Base-by-base conservation (phyloP, 1,139 yeast species). In the Geotrichum klebahnii region DNA sequence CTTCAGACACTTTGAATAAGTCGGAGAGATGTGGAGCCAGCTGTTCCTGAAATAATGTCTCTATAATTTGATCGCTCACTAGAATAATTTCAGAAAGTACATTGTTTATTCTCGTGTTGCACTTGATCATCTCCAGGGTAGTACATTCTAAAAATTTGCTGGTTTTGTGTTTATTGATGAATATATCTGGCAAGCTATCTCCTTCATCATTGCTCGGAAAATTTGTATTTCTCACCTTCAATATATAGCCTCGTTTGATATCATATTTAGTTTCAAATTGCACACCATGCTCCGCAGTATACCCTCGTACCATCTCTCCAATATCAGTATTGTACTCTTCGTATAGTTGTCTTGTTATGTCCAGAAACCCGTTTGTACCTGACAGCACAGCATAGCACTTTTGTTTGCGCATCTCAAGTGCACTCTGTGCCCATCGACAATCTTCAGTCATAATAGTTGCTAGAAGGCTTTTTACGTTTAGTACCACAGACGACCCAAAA, bases 301-400 rank as follows among this genome's bases (percentile, higher is more conserved):
- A 59, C 4, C 44, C 35, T n/a, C 38, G 24, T 3, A 37, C 48
- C 46, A 44, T 43, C 20, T 40, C 55, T 2, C 67, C 47, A 5
- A 73, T 64, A 50, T 74, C 76, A 38, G 71, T 72, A 8, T 70
- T 59, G 5, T 68, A 59, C 5, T 61, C 65, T 47, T 70, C 67
- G 47, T 74, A 73, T 0, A 75, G 54, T 52, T 69, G 68, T 41
- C 79, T 64, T 1, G 77, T 71, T 0, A 74, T 69, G 59, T 74
- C 79, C 1, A 76, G 58, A 22, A 76, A 60, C 0, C 80, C 79
- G 59, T 76, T 76, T 2, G 64, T 59, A 0, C 78, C 78, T 28
- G 68, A 59, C 53, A 65, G 71, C 0, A 75, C 70, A 0, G 79
- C 78, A 59, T 72, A 72, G 36, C 73, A 67, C 54, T 67, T 67